Conservation (phyloP, 306 rosid species). For the Sechiopsis laciniata region DNA sequence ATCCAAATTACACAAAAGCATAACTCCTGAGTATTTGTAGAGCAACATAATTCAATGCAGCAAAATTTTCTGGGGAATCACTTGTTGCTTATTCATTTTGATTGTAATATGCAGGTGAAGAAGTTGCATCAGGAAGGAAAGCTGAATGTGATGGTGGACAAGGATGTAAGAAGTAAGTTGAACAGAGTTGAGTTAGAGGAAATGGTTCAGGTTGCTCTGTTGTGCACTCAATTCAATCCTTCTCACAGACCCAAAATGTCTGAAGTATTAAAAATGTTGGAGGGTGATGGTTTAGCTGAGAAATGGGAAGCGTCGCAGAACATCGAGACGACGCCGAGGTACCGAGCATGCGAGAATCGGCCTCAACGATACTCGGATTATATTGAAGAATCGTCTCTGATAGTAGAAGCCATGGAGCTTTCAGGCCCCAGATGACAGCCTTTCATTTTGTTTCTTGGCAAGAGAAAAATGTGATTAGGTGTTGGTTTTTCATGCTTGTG, state of each 20-base stretch:
- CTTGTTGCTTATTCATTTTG: background rate
- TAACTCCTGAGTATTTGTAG: no score
- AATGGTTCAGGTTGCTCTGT: constrained; percentile 89
- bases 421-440: constrained; percentile 91
- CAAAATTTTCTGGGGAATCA: background rate
- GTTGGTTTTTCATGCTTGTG: constrained; percentile 18
- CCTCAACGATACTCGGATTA: constrained; percentile 81
- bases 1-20: no score
- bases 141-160: constrained; percentile 74
- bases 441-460: background rate
- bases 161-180: constrained; percentile 63
- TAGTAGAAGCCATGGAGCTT: constrained; percentile 95
- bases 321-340: constrained; percentile 62
- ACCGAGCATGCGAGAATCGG: constrained; percentile 39
- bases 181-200: constrained; percentile 78
- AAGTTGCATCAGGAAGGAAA: constrained; percentile 81
- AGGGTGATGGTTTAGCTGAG: constrained; percentile 91
- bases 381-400: constrained; percentile 85
- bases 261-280: constrained; percentile 87
- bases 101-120: constrained; percentile 54
- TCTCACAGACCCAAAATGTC: constrained; percentile 88
- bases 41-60: no score
- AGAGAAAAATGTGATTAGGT: background rate
- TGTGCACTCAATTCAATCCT: constrained; percentile 90
- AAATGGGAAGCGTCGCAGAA: constrained; percentile 96